Evolutionary conservation across 2,329 filamentous ascomycete species (phyloP).

Genomic region (Orbilia brochopaga): DNA sequence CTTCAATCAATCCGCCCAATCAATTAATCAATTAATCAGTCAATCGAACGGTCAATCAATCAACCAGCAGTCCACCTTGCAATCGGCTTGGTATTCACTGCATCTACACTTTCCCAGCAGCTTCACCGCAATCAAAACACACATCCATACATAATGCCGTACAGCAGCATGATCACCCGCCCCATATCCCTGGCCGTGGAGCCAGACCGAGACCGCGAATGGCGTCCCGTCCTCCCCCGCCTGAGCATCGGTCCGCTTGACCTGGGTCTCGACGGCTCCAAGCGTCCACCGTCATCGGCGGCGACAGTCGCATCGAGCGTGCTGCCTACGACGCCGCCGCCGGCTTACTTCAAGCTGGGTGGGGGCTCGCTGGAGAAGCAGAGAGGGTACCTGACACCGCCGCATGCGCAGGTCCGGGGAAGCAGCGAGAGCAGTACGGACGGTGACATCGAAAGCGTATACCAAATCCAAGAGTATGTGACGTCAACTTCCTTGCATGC

Average conservation of each 20-base stretch:
- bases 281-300: slow-evolving; percentile 22
- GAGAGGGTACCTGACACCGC: slow-evolving; percentile 29
- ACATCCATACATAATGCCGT: neutral
- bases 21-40: too few relatives aligned
- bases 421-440: slow-evolving; percentile 7
- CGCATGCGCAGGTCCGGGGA: slow-evolving; percentile 13
- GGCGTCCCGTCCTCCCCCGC: neutral
- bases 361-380: slow-evolving; percentile 25
- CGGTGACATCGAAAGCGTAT: slow-evolving; percentile 37
- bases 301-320: slow-evolving; percentile 14
- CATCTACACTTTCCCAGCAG: neutral
- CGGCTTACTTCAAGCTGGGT: slow-evolving; percentile 20
- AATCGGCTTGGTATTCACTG: too few relatives aligned
- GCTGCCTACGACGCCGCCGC: slow-evolving; percentile 27
- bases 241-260: neutral
- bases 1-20: too few relatives aligned
- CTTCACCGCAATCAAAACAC: neutral
- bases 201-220: neutral
- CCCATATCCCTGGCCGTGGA: neutral
- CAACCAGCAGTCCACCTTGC: too few relatives aligned
- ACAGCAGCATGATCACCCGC: slow-evolving; percentile 3
- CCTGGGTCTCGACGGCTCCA: slow-evolving; percentile 1
- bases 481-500: neutral
- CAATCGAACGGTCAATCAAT: too few relatives aligned
- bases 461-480: slow-evolving; percentile 37